phyloP scores from a whole-genome alignment of 257 asterid genomes.

The Salvia rosmarinus region DNA sequence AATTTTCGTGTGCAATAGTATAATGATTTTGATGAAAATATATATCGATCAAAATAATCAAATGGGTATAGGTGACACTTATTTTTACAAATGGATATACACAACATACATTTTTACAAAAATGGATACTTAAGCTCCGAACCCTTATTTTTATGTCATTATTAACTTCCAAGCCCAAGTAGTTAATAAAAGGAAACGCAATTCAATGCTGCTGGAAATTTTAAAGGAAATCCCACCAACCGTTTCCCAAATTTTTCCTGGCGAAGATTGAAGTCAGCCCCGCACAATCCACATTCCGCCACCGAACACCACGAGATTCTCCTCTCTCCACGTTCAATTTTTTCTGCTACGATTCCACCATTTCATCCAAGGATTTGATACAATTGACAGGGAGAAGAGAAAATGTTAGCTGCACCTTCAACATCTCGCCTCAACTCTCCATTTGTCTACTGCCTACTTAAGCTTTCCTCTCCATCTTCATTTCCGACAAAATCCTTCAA shows the following conservation, averaged over 20 bases:
- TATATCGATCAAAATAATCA: too few relatives aligned
- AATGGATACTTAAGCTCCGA: too few relatives aligned
- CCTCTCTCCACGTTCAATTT: constrained; percentile 18
- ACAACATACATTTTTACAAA: too few relatives aligned
- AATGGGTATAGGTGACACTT: too few relatives aligned
- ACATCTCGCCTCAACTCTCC: constrained; percentile 66
- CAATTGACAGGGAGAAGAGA: constrained; percentile 5
- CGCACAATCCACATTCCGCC: constrained; percentile 52
- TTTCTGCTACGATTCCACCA: not conserved
- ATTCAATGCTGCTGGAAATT: not conserved
- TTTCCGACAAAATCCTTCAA: constrained; percentile 41
- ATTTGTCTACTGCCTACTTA: constrained; percentile 58
- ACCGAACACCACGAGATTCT: constrained; percentile 29
- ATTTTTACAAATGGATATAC: too few relatives aligned
- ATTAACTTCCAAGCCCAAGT: too few relatives aligned
- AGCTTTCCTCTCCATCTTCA: constrained; percentile 45
- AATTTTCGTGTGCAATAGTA: too few relatives aligned
- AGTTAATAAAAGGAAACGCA: too few relatives aligned
- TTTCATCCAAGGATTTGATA: not conserved
- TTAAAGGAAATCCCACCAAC: constrained; percentile 8
- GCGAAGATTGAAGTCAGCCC: constrained; percentile 48
- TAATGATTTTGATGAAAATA: too few relatives aligned
- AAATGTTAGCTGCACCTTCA: constrained; percentile 59
- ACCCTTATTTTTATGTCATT: too few relatives aligned
- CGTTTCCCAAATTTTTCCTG: constrained; percentile 21